Base-by-base conservation (phyloP, 352 stramenopile genomes). In the Phytophthora colocasiae region DNA sequence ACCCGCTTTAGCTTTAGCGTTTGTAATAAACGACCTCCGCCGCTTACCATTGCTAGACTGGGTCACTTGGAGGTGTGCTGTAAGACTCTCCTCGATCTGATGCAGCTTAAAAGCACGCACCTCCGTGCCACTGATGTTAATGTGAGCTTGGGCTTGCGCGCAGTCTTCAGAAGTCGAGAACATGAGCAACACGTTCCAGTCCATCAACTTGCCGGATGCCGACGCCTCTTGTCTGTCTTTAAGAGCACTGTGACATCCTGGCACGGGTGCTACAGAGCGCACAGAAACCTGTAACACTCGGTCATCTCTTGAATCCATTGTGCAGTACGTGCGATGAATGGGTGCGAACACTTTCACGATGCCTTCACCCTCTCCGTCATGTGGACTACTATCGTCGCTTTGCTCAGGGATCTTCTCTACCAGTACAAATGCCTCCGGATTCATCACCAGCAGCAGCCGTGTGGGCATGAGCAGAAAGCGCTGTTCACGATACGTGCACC, bases 101-200 rank as follows among this genome's bases (percentile, higher is more conserved):
- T 87, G 76, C 53, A 94, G 66, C 62, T 94, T 94, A 54, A 89
- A 91, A 27, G 85, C 85, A 4, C 85, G 85, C 48, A 94, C 85
- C 65, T 91, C 85, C 3, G 82, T 85, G 29, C 83, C 81, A 49
- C 80, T 90, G 32, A 92, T 65, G 46, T 91, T 86, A 1, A 94
- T 76, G 52, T 92, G 85, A 7, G 78, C 79, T 69, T 91, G 85
- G 12, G 83, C 83, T 39, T 92, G 83, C 2, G 69, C 62, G 19
- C 78, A 89, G 57, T 94, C 83, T 34, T 94, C 85, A 0, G 62
- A 52, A 17, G 51, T 87, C 34, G 73, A 69, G 39, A 94, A 94
- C 44, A 94, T 63, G 26, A 94, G 50, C 22, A 84, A 80, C 10
- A 83, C 81, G 44, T 87, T 83, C 85, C 85, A 94, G 44, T 75